Base-by-base conservation (phyloP, 1,284 basidiomycete genomes). In the Cutaneotrichosporon arboriforme region DNA sequence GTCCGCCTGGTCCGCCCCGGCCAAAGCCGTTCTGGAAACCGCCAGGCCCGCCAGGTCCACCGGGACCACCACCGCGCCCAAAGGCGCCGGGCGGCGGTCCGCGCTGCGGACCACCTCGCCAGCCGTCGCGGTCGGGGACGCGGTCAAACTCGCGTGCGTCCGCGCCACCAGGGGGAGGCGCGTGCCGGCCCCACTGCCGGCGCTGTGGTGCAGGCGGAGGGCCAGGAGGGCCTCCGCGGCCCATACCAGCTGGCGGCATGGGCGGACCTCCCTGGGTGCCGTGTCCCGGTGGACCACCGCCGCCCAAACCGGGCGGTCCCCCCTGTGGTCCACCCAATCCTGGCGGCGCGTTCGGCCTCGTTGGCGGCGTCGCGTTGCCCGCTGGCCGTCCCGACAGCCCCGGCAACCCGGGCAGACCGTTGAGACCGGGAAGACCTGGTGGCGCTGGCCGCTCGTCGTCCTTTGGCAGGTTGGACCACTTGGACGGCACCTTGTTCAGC, bases 151-250 rank as follows among this genome's bases (percentile, higher is more conserved):
- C 61, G 35, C 62, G 54, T 26, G 64, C 53, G 9, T 61, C 59
- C 21, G 64, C 58, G 41, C 63, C 58, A 5, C 62, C 65, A 4
- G 8, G 67, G 63, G 22, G 68, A 35, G 20, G 20, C 8, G 22
- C 63, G 5, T 63, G 57, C 18, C 69, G 69, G 0, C 69, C 66
- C 68, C 65, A 21, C 68, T 39, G 31, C 20, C 47, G 38, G 13
- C 47, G 37, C 13, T 39, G 37, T 2, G 46, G 46, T 3, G 23
- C 36, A 4, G 21, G 13, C 13, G 22, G 37, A 17, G 37, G 43
- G 8, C 47, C 47, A 2, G 52, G 52, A 10, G 41, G 46, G 15
- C 43, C 50, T 3, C 48, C 48, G 14, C 37, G 21, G 23, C 43
- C 50, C 10, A 45, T 36, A 3, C 42, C 50, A 21, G 50, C 36